Percentiles rank a stretch among this genome's conserved stretches.
phyloP scores from a whole-genome alignment of 2,329 filamentous ascomycete species.

The Botryotinia globosa region DNA sequence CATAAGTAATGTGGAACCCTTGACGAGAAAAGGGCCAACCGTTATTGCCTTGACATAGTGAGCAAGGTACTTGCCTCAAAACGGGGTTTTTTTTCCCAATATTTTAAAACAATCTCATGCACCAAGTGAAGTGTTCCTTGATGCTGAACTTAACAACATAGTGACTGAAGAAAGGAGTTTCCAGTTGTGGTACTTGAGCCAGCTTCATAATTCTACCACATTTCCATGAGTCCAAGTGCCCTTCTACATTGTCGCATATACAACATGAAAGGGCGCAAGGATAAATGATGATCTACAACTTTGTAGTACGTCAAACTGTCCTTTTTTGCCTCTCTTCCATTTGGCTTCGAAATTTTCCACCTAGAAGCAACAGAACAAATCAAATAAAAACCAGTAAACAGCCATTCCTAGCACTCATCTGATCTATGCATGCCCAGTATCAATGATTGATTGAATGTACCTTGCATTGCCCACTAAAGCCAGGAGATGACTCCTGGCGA shows the following conservation, averaged over 20 bases:
- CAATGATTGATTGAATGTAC: background rate
- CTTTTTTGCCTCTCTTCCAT: background rate
- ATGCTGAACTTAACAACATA: background rate
- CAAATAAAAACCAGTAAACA: background rate
- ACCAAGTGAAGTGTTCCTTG: background rate
- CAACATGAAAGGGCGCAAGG: background rate
- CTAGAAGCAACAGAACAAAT: background rate
- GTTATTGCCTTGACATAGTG: background rate
- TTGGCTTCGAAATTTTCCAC: background rate
- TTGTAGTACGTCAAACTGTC: background rate
- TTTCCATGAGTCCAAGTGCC: background rate
- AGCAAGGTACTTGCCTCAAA: too few species aligned
- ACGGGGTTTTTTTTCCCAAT: too few species aligned
- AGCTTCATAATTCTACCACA: background rate
- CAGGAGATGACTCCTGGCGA: background rate
- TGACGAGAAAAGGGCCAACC: background rate
- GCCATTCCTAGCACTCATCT: background rate
- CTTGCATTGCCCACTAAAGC: background rate
- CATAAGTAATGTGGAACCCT: background rate
- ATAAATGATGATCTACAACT: background rate
- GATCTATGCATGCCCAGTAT: background rate
- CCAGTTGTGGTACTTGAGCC: background rate
- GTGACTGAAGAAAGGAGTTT: background rate
- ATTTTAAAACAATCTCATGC: background rate
- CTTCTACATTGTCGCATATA: background rate